phyloP scores from a whole-genome alignment of 2,329 filamentous ascomycete species.

The Aureobasidium sp. region DNA sequence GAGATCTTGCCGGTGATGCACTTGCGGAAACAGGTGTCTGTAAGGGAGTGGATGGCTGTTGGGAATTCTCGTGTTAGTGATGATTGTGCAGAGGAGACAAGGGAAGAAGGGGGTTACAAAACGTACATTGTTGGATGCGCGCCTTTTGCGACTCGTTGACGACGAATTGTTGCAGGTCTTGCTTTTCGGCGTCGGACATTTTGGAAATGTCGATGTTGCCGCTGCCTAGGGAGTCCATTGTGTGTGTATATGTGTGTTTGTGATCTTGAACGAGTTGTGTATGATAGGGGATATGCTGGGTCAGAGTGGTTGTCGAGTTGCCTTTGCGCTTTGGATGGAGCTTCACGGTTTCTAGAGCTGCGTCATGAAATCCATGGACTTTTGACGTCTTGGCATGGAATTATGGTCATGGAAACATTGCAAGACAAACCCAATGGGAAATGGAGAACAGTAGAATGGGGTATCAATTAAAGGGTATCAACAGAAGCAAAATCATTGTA shows the following conservation, averaged over 20 bases:
- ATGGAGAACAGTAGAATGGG: not conserved
- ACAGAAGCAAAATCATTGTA: not conserved
- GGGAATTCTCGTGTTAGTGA: not conserved
- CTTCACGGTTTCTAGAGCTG: not conserved
- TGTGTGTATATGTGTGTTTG: not conserved
- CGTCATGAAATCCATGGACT: not conserved
- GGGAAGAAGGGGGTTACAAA: constrained; percentile 10
- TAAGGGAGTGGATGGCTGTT: constrained; percentile 53
- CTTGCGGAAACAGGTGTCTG: constrained; percentile 88
- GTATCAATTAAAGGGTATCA: constrained; percentile 2
- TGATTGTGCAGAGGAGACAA: constrained; percentile 32
- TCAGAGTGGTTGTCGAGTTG: not conserved
- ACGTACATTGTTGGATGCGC: constrained; percentile 48
- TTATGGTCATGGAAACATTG: not conserved
- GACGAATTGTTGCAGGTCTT: constrained; percentile 80
- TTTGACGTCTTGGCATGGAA: not conserved
- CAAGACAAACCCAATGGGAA: too few relatives aligned
- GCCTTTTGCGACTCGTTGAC: constrained; percentile 78
- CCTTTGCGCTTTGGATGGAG: not conserved
- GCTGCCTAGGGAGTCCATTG: constrained; percentile 31
- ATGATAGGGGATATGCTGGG: not conserved
- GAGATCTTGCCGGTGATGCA: constrained; percentile 72
- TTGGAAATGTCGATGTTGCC: constrained; percentile 57
- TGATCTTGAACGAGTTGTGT: not conserved
- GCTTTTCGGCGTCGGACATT: constrained; percentile 74